phyloP scores from a whole-genome alignment of 805 yeast species.

The Candida sithepensis region DNA sequence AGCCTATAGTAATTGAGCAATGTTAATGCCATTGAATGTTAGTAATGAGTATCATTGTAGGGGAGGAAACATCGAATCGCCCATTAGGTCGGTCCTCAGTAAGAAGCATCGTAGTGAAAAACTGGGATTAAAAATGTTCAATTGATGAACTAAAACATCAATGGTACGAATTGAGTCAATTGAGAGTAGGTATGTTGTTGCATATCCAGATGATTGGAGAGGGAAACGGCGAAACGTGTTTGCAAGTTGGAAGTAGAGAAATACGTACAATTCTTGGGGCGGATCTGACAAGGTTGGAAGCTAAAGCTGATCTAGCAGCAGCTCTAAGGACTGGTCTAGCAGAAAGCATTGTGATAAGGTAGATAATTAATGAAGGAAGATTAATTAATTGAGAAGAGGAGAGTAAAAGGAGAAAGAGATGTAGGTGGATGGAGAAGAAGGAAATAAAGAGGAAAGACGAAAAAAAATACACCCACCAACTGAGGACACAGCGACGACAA shows the following conservation, averaged over 20 bases:
- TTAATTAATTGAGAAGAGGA: background rate
- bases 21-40: background rate
- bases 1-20: conserved; percentile 41
- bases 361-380: background rate
- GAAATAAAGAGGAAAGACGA: background rate
- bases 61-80: too few relatives aligned
- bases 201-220: too few relatives aligned
- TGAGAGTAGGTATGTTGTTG: background rate
- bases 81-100: too few relatives aligned
- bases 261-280: conserved; percentile 44
- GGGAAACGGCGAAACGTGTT: too few relatives aligned
- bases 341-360: conserved; percentile 55
- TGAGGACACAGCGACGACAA: too few relatives aligned
- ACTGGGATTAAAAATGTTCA: too few relatives aligned
- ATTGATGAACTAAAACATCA: background rate
- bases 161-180: conserved; percentile 1
- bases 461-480: background rate
- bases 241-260: too few relatives aligned
- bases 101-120: too few relatives aligned
- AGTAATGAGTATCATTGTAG: too few relatives aligned
- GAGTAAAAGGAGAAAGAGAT: background rate
- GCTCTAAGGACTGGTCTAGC: conserved; percentile 83
- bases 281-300: conserved; percentile 46
- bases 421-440: conserved; percentile 8
- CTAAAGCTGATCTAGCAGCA: conserved; percentile 74